Conservation (phyloP, 768 basidiomycete genomes). For the Dentipellis sp. region DNA sequence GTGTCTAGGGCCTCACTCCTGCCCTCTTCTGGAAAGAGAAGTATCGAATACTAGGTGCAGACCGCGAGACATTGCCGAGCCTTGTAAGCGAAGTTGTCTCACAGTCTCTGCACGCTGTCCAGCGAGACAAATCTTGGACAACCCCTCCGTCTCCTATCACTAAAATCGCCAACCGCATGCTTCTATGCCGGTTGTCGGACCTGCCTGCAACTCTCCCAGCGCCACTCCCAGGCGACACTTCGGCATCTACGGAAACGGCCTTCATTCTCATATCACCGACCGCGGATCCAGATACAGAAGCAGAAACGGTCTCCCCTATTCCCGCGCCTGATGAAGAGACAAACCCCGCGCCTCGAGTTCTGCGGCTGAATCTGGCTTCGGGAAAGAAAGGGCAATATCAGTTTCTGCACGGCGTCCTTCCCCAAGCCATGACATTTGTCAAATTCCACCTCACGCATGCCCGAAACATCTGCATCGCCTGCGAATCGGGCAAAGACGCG, state of each 20-base stretch:
- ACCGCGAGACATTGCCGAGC: slow-evolving; percentile 39
- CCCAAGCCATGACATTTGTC: slow-evolving; percentile 40
- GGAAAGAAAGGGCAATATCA: slow-evolving; percentile 48
- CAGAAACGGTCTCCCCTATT: neutral
- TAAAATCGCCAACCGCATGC: slow-evolving; percentile 31
- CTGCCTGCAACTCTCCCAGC: slow-evolving; percentile 14
- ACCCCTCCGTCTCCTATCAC: slow-evolving; percentile 22
- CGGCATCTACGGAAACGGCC: slow-evolving; percentile 10
- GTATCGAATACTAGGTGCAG: slow-evolving; percentile 34
- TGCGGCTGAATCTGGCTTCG: slow-evolving; percentile 21
- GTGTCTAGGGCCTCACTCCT: slow-evolving; percentile 63
- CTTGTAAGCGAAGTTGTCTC: slow-evolving; percentile 26
- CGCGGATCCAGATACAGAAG: neutral
- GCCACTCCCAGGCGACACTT: neutral
- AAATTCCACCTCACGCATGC: slow-evolving; percentile 26
- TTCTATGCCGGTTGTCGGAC: slow-evolving; percentile 27
- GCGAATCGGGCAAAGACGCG: slow-evolving; percentile 49
- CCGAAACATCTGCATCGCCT: slow-evolving; percentile 37
- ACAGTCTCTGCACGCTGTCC: neutral
- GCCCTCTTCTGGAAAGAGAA: slow-evolving; percentile 58
- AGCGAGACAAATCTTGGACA: slow-evolving; percentile 8
- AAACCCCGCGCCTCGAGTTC: neutral
- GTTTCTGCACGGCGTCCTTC: slow-evolving; percentile 41
- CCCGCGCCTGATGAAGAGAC: neutral
- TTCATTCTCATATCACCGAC: slow-evolving; percentile 23